These are phyloP conservation scores for Fusarium verrucosum DNA, from an alignment of 2,329 filamentous ascomycete genomes.

Conservation along the genomic window DNA sequence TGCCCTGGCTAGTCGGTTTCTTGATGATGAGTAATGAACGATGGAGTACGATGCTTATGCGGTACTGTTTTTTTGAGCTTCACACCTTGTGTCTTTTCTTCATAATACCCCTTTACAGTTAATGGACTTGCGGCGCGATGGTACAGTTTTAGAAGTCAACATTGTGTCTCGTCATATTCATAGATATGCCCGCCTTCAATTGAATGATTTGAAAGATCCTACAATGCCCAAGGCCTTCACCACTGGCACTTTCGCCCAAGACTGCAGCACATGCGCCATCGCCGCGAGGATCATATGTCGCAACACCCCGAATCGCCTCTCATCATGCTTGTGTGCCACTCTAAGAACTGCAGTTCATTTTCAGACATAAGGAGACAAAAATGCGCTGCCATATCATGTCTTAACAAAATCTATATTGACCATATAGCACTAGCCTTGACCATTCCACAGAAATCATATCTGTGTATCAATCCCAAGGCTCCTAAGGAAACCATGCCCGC, in stretches of 20 bases:
- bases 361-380: neutral
- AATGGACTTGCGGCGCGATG: neutral
- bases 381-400: neutral
- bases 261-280: neutral
- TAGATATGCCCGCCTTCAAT: neutral
- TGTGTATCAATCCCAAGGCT: neutral
- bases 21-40: conserved; percentile 78
- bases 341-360: neutral
- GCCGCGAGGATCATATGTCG: neutral
- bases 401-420: neutral
- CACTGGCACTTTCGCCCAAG: neutral
- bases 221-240: neutral
- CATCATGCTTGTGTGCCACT: neutral
- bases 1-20: conserved; percentile 82
- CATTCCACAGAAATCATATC: neutral
- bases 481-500: neutral
- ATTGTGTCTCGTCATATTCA: neutral
- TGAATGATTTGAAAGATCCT: neutral
- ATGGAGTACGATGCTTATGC: neutral
- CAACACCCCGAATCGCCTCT: neutral
- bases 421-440: neutral
- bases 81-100: conserved; percentile 1
- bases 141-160: neutral
- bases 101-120: conserved; percentile 28
- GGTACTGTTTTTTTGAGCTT: neutral